Conservation (phyloP, 139 green algal species). For the Zygnema circumcarinatum region DNA sequence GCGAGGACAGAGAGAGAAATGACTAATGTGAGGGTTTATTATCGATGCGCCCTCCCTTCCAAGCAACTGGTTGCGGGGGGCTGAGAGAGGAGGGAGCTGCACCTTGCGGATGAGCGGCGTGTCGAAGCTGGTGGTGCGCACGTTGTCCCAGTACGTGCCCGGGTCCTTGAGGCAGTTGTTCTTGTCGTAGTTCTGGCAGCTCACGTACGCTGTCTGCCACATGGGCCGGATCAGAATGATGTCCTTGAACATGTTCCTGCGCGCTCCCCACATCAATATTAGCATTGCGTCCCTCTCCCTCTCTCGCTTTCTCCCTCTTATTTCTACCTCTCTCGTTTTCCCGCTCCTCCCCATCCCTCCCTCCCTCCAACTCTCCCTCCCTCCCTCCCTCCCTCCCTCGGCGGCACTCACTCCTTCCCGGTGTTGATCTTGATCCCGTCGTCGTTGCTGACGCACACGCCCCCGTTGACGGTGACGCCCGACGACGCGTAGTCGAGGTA, state of each 20-base stretch:
- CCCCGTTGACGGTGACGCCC: conserved; percentile 2
- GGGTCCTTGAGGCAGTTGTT: conserved; percentile 38
- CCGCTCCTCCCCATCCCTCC: not conserved
- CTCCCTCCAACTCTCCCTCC: not conserved
- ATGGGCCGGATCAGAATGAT: not conserved
- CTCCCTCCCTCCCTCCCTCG: not conserved
- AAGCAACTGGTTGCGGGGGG: not conserved
- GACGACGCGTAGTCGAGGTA: conserved; percentile 40
- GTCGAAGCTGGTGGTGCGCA: conserved; percentile 12
- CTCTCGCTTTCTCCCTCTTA: not conserved
- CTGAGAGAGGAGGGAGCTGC: not conserved
- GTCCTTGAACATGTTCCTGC: not conserved
- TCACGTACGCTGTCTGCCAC: not conserved
- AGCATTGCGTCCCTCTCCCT: not conserved
- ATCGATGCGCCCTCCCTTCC: too few species aligned
- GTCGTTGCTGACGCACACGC: conserved; percentile 22
- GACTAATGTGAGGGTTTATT: too few species aligned
- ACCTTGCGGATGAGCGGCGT: conserved; percentile 1
- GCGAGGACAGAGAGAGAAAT: not conserved
- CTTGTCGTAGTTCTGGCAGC: conserved; percentile 24
- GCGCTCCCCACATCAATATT: not conserved
- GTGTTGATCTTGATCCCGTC: conserved; percentile 45
- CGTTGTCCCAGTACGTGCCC: conserved; percentile 32
- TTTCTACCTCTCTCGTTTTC: not conserved
- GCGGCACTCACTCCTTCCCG: conserved; percentile 33